phyloP scores from a whole-genome alignment of 192 early-diverging fungal genomes.

The Obelidium mucronatum region DNA sequence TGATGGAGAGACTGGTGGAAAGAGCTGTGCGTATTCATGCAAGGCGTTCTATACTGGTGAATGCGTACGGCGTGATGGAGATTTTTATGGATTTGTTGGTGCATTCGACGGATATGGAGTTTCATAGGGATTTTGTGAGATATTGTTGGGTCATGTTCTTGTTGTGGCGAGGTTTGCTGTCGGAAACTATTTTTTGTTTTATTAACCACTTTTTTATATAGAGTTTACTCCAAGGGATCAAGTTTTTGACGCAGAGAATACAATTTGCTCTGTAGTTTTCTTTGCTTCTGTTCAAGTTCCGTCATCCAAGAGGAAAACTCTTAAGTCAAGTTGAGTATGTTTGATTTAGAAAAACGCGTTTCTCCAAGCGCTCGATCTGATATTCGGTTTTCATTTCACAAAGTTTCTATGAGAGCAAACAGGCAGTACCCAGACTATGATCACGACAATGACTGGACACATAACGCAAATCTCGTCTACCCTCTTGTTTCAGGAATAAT shows the following conservation, averaged over 20 bases:
- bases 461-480: too few relatives aligned
- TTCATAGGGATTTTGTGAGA: neutral
- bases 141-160: slow-evolving; percentile 19
- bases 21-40: too few relatives aligned
- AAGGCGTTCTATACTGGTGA: neutral
- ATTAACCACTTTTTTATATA: neutral
- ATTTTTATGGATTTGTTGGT: neutral
- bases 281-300: neutral
- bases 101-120: neutral
- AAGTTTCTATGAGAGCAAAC: too few relatives aligned
- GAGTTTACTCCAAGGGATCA: neutral
- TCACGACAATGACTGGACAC: too few relatives aligned
- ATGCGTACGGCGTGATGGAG: neutral
- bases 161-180: neutral
- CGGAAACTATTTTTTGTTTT: neutral
- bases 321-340: neutral
- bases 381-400: too few relatives aligned
- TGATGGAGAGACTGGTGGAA: too few relatives aligned
- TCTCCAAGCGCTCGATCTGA: too few relatives aligned
- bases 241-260: neutral
- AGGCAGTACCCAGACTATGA: too few relatives aligned
- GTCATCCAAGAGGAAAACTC: neutral
- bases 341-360: neutral
- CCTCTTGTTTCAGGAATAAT: neutral
- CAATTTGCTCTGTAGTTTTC: neutral